Base-by-base conservation (phyloP, 2,329 filamentous ascomycete species). In the Colletotrichum scovillei region DNA sequence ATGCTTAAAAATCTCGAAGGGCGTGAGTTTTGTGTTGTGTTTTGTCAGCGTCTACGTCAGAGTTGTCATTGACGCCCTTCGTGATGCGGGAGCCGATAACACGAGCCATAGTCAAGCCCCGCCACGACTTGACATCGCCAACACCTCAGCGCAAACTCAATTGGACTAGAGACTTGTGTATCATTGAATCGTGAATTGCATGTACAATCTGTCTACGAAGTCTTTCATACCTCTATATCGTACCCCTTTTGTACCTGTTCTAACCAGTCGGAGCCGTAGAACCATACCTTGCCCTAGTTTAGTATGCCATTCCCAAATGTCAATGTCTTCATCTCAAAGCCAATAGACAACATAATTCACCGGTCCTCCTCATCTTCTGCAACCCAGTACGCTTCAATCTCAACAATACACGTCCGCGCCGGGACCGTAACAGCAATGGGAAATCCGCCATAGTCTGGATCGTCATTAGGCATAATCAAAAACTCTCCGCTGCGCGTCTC, bases 401-500 rank as follows among this genome's bases (percentile, higher is more conserved):
- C 81, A 0, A 85, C 85, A 72, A 88, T 85, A 57, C 81, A 83
- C 3, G 88, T 90, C 67, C 83, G 78, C 0, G 87, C 86, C 1
- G 88, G 88, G 38, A 89, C 86, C 0, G 87, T 90, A 1, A 90
- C 84, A 30, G 84, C 84, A 38, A 89, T 90, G 0, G 87, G 87
- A 70, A 89, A 89, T 0, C 86, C 86, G 1, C 88, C 88, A 76
- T 90, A 90, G 73, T 90, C 88, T 0, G 88, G 87, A 42, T 88
- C 82, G 42, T 89, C 86, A 70, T 85, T 88, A 0, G 87, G 89
- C 89, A 91, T 91, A 75, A 89, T 87, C 22, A 84, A 77, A 60
- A 84, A 86, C 59, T 80, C 79, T 1, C 88, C 88, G 75, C 80
- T 81, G 55, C 83, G 77, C 1, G 83, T 85, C 78, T 85, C 84